A percentile compares a stretch with the other conserved stretches of the same genome.
Conservation (phyloP, 768 basidiomycete genomes). For the Dacryopinax spathularia region DNA sequence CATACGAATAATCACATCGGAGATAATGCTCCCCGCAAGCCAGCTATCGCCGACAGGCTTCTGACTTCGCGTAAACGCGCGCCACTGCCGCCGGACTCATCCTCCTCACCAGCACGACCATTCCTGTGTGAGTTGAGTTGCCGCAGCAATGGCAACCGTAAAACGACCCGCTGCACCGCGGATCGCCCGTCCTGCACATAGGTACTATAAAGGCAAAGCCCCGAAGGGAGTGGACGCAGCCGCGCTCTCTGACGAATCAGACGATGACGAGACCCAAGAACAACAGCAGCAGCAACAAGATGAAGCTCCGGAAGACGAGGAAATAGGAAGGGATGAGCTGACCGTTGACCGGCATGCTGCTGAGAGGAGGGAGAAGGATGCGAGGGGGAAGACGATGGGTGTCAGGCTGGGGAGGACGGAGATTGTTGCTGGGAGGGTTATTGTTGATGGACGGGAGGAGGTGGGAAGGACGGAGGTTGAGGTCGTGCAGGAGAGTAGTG, state of each 20-base stretch:
- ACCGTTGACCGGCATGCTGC: neutral
- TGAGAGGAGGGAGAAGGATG: neutral
- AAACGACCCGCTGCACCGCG: slow-evolving; percentile 39
- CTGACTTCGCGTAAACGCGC: too few species aligned
- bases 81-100: too few species aligned
- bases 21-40: too few species aligned
- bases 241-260: slow-evolving; percentile 8
- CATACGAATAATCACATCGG: too few species aligned
- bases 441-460: slow-evolving; percentile 63
- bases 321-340: neutral
- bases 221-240: slow-evolving; percentile 9
- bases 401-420: slow-evolving; percentile 7
- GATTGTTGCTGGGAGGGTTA: slow-evolving; percentile 52
- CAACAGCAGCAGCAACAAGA: slow-evolving; percentile 13
- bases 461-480: slow-evolving; percentile 59
- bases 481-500: slow-evolving; percentile 28
- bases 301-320: slow-evolving; percentile 1
- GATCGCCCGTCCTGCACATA: slow-evolving; percentile 62
- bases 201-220: slow-evolving; percentile 71
- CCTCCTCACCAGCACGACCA: neutral
- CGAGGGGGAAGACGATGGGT: neutral
- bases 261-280: slow-evolving; percentile 16
- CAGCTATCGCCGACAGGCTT: too few species aligned
- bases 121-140: too few species aligned
- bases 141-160: neutral